Percentiles rank a stretch among this genome's conserved stretches.
phyloP scores from a whole-genome alignment of 192 early-diverging fungal species.

The Phlyctochytrium planicorne region DNA sequence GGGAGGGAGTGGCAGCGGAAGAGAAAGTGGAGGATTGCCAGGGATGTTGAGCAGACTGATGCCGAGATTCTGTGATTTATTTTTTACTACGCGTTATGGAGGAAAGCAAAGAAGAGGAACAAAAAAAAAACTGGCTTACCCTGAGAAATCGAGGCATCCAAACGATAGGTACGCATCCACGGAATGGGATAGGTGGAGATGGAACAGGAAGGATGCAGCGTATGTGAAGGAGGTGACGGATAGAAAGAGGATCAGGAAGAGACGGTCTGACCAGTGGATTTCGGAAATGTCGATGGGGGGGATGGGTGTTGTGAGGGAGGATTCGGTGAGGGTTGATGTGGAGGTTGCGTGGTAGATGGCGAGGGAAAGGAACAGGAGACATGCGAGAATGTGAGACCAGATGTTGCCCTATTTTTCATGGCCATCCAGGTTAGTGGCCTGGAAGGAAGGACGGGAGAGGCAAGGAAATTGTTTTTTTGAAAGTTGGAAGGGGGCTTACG shows the following conservation, averaged over 20 bases:
- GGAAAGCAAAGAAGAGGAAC: too few relatives aligned
- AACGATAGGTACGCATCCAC: conserved; percentile 21
- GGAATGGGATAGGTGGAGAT: conserved; percentile 31
- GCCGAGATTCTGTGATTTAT: conserved; percentile 29
- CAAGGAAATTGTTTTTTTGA: background rate
- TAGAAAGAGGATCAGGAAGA: conserved; percentile 10
- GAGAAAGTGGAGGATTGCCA: conserved; percentile 12
- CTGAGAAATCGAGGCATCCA: conserved; percentile 34
- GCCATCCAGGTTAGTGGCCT: too few relatives aligned
- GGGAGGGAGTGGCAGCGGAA: conserved; percentile 8
- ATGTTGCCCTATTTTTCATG: conserved; percentile 2
- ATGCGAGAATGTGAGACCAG: conserved; percentile 12
- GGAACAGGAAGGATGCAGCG: conserved; percentile 19
- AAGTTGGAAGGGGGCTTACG: background rate
- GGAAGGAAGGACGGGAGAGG: background rate
- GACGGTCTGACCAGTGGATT: background rate
- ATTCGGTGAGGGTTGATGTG: background rate
- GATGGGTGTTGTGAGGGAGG: background rate
- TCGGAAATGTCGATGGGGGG: background rate
- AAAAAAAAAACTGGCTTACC: background rate
- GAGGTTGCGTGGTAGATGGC: background rate
- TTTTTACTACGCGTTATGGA: too few relatives aligned
- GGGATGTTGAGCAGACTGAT: background rate
- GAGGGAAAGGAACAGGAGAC: conserved; percentile 16
- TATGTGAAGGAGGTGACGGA: conserved; percentile 13